phyloP scores from a whole-genome alignment of 2,329 filamentous ascomycete species.

The Clonostachys sp. region DNA sequence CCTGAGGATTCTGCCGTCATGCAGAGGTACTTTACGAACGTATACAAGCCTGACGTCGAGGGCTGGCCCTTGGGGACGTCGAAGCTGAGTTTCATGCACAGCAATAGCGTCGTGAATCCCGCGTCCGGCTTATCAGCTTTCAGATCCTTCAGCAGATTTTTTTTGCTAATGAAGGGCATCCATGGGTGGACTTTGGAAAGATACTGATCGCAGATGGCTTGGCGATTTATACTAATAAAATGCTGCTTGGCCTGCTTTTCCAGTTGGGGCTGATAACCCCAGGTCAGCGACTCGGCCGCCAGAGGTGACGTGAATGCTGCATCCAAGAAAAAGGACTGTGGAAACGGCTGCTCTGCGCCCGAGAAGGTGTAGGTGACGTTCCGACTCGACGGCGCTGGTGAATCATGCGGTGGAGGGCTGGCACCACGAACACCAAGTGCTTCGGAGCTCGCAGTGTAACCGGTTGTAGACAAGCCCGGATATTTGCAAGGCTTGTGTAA shows the following conservation, averaged over 20 bases:
- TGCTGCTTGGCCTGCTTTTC: neutral
- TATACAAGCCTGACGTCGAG: slow-evolving; percentile 4
- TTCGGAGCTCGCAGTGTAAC: too few relatives aligned
- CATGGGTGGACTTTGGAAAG: slow-evolving; percentile 4
- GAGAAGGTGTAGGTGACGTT: too few relatives aligned
- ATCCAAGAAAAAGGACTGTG: neutral
- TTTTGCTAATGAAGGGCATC: slow-evolving; percentile 10
- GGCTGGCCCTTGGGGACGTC: neutral
- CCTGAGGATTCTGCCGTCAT: slow-evolving; percentile 5
- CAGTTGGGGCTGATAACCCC: neutral
- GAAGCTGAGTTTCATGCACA: slow-evolving; percentile 10
- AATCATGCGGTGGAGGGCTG: too few relatives aligned
- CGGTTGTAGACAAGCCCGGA: too few relatives aligned
- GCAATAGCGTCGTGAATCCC: slow-evolving; percentile 6
- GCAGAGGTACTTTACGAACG: slow-evolving; percentile 4
- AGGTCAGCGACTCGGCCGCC: neutral
- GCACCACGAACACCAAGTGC: too few relatives aligned
- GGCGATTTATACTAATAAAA: neutral
- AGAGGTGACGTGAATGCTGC: neutral
- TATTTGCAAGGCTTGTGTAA: too few relatives aligned
- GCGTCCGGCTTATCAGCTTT: neutral
- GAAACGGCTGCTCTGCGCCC: neutral
- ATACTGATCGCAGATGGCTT: neutral
- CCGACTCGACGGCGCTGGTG: too few relatives aligned
- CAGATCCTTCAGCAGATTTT: slow-evolving; percentile 4